Base-by-base conservation (phyloP, 257 asterid genomes). In the Hygrophila difformis region DNA sequence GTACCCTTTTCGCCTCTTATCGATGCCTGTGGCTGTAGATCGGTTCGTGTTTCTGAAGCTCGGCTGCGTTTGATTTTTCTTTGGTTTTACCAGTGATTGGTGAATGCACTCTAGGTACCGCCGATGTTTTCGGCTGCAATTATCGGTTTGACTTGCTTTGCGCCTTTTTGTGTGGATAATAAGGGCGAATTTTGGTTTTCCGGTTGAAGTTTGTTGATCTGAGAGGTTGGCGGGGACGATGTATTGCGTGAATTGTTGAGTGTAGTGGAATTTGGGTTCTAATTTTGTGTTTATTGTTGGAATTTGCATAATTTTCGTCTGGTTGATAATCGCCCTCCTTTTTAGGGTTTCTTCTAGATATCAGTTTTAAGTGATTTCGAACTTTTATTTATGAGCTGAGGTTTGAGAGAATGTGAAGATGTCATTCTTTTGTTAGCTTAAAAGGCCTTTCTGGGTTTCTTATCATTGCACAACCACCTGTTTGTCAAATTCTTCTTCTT, bases 1-100 rank as follows among this genome's bases (percentile, higher is more conserved):
- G 23, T n/a, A 15, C 36, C 16, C 0, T 6, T 56, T n/a, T 37
- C 16, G 55, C 18, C 39, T 12, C 4, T 40, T 37, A 24, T 21
- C 49, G 46, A 61, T 22, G 40, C 44, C 53, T 52, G 12, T 16
- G 55, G 22, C 53, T 49, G 61, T 62, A 62, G 74, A 68, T 68
- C 74, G 47, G 59, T 50, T 34, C 19, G 18, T 60, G 52, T 38
- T 38, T 39, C 16, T 26, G 52, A 56, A 28, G 58, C 49, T n/a
- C n/a, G n/a, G n/a, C n/a, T n/a, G n/a, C n/a, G n/a, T n/a, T n/a
- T n/a, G n/a, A n/a, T n/a, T n/a, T n/a, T n/a, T n/a, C n/a, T n/a
- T n/a, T n/a, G n/a, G n/a, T n/a, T n/a, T n/a, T n/a, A n/a, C n/a
- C n/a, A 41, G 24, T 21, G 21, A 21, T 17, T 18, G 14, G 7